Conservation (phyloP, 306 rosid genomes). For the Nissolia schottii region DNA sequence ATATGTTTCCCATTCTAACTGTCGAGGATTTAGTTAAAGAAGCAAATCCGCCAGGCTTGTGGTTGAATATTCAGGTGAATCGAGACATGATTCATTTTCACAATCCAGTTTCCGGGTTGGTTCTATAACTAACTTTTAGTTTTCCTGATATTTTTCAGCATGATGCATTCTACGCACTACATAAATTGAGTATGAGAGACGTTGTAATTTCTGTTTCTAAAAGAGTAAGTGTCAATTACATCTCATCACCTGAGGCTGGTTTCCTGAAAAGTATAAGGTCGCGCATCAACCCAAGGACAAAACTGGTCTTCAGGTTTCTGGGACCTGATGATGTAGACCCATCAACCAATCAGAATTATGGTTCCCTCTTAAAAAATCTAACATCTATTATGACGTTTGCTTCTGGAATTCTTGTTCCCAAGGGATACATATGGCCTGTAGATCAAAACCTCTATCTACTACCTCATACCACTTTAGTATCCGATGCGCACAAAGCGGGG, state of each 20-base stretch:
- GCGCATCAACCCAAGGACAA: conserved; percentile 43
- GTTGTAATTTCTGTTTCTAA: conserved; percentile 46
- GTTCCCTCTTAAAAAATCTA: conserved; percentile 49
- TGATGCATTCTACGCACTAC: conserved; percentile 55
- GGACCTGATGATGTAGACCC: conserved; percentile 42
- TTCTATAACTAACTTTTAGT: conserved; percentile 1
- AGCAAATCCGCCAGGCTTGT: conserved; percentile 36
- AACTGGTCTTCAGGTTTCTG: conserved; percentile 60
- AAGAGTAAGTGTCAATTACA: conserved; percentile 38
- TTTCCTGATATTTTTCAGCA: conserved; percentile 49
- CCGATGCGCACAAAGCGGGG: conserved; percentile 66
- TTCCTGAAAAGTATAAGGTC: conserved; percentile 53
- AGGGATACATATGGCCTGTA: conserved; percentile 70
- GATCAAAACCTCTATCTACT: conserved; percentile 37
- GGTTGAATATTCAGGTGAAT: conserved; percentile 80
- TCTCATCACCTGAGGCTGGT: conserved; percentile 82
- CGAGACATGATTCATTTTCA: neutral
- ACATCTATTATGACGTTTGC: conserved; percentile 70
- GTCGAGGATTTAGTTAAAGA: conserved; percentile 22
- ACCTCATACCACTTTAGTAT: conserved; percentile 58
- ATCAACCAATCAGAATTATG: conserved; percentile 63
- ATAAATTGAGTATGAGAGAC: conserved; percentile 63
- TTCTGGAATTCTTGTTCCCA: conserved; percentile 81
- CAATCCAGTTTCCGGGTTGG: neutral
- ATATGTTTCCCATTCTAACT: conserved; percentile 24